These are phyloP conservation scores for Trichoderma simmonsii DNA, from an alignment of 2,329 filamentous ascomycete genomes.

Conservation along the genomic window DNA sequence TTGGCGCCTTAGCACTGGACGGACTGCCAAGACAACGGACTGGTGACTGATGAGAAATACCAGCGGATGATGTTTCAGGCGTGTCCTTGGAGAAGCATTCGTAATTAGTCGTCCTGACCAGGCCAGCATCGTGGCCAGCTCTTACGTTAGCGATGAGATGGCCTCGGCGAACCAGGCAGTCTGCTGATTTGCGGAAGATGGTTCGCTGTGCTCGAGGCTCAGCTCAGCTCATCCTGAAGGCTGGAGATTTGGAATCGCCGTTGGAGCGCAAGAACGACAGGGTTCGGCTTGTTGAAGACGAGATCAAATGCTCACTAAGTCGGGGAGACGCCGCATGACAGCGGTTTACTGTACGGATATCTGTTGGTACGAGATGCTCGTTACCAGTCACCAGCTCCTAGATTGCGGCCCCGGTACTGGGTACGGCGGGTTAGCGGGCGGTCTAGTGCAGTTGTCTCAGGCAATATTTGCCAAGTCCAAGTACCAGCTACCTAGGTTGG, in stretches of 20 bases:
- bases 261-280: not conserved
- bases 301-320: not conserved
- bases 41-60: not conserved
- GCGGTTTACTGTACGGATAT: not conserved
- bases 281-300: not conserved
- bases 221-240: not conserved
- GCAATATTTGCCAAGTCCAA: not conserved
- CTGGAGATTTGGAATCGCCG: not conserved
- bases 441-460: not conserved
- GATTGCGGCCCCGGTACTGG: not conserved
- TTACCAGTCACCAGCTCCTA: not conserved
- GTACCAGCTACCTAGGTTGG: not conserved
- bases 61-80: conserved; percentile 8
- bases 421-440: not conserved
- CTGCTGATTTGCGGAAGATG: not conserved
- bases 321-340: not conserved
- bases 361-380: not conserved
- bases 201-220: not conserved
- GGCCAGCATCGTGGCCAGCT: not conserved
- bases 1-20: not conserved
- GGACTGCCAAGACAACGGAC: not conserved
- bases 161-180: conserved; percentile 3
- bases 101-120: not conserved
- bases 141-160: not conserved
- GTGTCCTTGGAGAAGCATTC: not conserved